A percentile compares a stretch with the other conserved stretches of the same genome.
Conservation (phyloP, 2,329 filamentous ascomycete genomes). For the Huntiella moniliformis region DNA sequence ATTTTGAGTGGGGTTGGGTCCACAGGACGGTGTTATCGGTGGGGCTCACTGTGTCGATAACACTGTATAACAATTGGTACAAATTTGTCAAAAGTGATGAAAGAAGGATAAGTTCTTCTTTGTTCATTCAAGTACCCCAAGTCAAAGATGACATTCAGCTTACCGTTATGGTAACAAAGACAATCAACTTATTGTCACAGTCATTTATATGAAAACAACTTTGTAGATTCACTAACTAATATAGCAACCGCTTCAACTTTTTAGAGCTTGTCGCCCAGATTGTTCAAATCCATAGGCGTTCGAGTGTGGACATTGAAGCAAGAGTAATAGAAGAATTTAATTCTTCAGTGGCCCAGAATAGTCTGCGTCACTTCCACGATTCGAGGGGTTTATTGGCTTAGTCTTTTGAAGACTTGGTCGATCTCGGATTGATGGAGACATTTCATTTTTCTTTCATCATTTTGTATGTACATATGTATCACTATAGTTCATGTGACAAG, state of each 20-base stretch:
- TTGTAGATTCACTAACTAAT: not conserved
- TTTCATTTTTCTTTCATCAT: not conserved
- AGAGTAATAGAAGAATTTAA: slow-evolving; percentile 25
- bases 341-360: slow-evolving; percentile 10
- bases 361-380: slow-evolving; percentile 12
- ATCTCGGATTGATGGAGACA: slow-evolving; percentile 12
- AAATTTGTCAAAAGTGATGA: too few species aligned
- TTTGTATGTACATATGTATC: not conserved
- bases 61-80: too few species aligned
- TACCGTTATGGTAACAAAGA: too few species aligned
- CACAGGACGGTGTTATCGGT: too few species aligned
- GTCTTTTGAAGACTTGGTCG: slow-evolving; percentile 1
- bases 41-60: too few species aligned
- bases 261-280: slow-evolving; percentile 12
- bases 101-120: too few species aligned
- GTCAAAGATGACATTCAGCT: too few species aligned
- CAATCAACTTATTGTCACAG: too few species aligned
- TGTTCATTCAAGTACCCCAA: too few species aligned
- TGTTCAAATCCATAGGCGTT: slow-evolving; percentile 2
- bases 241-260: slow-evolving; percentile 11
- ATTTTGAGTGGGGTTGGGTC: too few species aligned
- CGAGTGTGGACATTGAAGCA: slow-evolving; percentile 54
- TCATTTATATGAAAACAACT: too few species aligned
- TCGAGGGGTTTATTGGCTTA: slow-evolving; percentile 10
- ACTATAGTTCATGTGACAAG: too few species aligned